Base-by-base conservation (phyloP, 495 filamentous ascomycete species). In the Eremomyces bilateralis region DNA sequence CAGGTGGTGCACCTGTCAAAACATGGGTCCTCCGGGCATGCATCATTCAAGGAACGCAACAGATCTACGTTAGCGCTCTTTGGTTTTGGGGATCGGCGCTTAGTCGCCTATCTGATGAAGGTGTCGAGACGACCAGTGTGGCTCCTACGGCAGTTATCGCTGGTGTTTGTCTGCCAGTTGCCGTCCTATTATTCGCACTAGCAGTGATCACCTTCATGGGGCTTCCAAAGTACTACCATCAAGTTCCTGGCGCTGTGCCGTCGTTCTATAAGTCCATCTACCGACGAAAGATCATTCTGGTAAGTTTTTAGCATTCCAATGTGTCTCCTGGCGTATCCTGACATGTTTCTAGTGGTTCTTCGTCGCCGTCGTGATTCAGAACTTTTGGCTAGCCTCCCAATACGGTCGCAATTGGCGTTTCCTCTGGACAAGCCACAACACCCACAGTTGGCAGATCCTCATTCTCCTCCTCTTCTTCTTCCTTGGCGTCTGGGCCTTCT, bases 1-100 rank as follows among this genome's bases (percentile, higher is more conserved):
- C 13, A 54, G 62, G 63, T 25, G 64, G 65, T 36, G 56, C 68
- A 3, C 68, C 72, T 4, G 58, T 68, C 19, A 69, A 60, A 33
- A 60, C 64, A 30, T 77, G 72, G 72, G 66, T 65, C 42, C 69
- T 65, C 43, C 68, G 72, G 19, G 72, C 72, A 29, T 64, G 67
- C 47, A 43, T 64, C 24, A 65, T 76, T 37, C 66, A 73, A 47
- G 72, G 72, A 12, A 63, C 67, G 15, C 66, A 71, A 37, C 71
- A 75, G 39, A 53, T 75, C 29, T 76, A 73, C 52, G 60, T 66
- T 40, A 61, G 64, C 3, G 57, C 54, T n/a, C 60, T 77, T 13
- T 77, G 71, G 71, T 73, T 62, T 50, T 76, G 72, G 72, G 72
- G 70, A 15, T 55, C 53, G 20, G 31, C 25, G 27, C 18, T 6